Base-by-base conservation (phyloP, 1,284 basidiomycete species). In the Psilocybe mexicana region DNA sequence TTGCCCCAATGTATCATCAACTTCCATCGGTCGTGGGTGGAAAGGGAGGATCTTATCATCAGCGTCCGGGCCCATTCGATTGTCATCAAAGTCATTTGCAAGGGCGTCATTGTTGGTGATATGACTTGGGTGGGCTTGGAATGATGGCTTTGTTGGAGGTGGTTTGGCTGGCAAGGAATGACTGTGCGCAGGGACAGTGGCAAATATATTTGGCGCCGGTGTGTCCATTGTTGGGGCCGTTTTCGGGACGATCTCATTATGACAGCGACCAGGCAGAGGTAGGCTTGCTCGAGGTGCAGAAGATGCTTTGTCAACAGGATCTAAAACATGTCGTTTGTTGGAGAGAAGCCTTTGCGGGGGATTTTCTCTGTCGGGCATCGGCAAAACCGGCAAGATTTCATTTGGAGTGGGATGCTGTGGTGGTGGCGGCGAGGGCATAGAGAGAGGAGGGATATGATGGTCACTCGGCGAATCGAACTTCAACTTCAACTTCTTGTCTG, bases 41-140 rank as follows among this genome's bases (percentile, higher is more conserved):
- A n/a, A 46, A 11, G 45, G 30, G 33, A 49, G 62, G 11, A 33
- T 35, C 65, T 61, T 61, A 18, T 58, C 57, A 40, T 44, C 47
- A 33, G 55, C 40, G 38, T 63, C 62, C 10, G 63, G 61, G 14
- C 60, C 61, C 60, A 65, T 64, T 45, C 57, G 54, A 18, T 18
- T 18, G 28, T 57, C 59, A 47, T 51, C 28, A 12, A 46, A 54
- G 40, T 59, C 52, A 36, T 42, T 54, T n/a, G 24, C 11, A 14
- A 7, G 24, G 6, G 46, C 6, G 30, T 5, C n/a, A 6, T 48
- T 38, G 5, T 33, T 4, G 30, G 8, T 8, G 30, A 8, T 18
- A 50, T 40, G 12, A 11, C 11, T 14, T 6, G 36, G 18, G 14
- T 49, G 46, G n/a, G 28, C 12, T 33, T 33, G 46, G 4, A 18